Base-by-base conservation (phyloP, 768 basidiomycete species). In the Tubosaeta brunneosetosa region DNA sequence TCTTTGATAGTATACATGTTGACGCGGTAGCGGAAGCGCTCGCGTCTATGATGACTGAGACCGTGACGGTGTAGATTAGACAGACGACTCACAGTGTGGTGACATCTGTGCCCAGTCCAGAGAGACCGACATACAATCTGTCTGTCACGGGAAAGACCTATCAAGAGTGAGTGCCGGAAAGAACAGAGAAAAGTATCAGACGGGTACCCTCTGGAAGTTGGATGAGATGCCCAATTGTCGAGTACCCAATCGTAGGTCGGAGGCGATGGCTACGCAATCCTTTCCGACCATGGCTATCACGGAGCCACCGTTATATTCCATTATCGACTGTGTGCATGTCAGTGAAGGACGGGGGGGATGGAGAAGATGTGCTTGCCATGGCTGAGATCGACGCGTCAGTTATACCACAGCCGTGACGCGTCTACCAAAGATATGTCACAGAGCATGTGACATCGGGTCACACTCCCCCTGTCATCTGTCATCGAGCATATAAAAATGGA, bases 1-100 rank as follows among this genome's bases (percentile, higher is more conserved):
- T 99, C 95, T 72, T 99, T 99, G 79, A 99, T 97, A 31, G 91
- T 90, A 73, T 97, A 98, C 91, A 98, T 94, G 76, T 99, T 99
- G 52, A 95, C 88, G 59, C 94, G 81, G 73, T 88, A 94, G 49
- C 97, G 85, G 66, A 98, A 87, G 37, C 84, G 82, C 71, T 98
- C 95, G 60, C 84, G 86, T 53, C 94, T 97, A 49, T 26, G 44
- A 38, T 55, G 37, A 42, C 43, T 50, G 37, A 50, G 53, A 48
- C 47, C 19, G 33, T 31, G 44, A 47, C 26, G 29, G 41, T 47
- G 31, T 14, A 31, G 44, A 17, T 42, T 46, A 37, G 29, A 49
- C 25, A 19, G 32, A 11, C 11, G 25, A 71, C 82, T 65, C 65
- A 94, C 92, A 99, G 72, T 56, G 97, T 97, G 52, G 84, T 80